Conservation (phyloP, 2,329 filamentous ascomycete species). For the Neobulgaria alba region DNA sequence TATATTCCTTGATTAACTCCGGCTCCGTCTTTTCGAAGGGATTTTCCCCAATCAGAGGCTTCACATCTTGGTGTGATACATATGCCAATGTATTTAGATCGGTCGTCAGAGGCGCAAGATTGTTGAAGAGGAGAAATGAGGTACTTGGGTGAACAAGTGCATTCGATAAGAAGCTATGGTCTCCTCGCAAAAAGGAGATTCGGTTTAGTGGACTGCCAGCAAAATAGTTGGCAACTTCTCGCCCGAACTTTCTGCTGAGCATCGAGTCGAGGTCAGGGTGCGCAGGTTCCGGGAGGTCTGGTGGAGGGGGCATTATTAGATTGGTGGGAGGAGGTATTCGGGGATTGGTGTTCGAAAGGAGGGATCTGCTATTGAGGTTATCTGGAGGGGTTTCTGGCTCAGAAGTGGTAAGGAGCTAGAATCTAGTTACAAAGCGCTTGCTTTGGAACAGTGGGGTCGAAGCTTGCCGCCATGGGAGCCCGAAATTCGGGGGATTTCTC, state of each 20-base stretch:
- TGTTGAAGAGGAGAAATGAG: slow-evolving; percentile 69
- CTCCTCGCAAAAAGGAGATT: slow-evolving; percentile 66
- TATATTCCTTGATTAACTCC: slow-evolving; percentile 62
- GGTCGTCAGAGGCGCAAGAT: slow-evolving; percentile 65
- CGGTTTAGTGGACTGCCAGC: slow-evolving; percentile 70
- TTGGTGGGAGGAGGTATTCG: neutral
- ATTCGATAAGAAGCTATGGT: slow-evolving; percentile 59
- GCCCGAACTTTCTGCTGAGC: slow-evolving; percentile 69
- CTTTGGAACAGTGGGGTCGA: slow-evolving; percentile 12
- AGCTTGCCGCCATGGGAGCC: neutral
- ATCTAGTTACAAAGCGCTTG: slow-evolving; percentile 5
- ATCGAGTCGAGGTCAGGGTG: slow-evolving; percentile 37
- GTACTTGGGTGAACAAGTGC: slow-evolving; percentile 59
- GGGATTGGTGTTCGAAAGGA: neutral
- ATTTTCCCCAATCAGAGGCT: slow-evolving; percentile 59
- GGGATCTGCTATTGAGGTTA: neutral
- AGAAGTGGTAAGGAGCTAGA: neutral
- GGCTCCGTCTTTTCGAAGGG: slow-evolving; percentile 66
- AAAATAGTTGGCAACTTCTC: slow-evolving; percentile 78
- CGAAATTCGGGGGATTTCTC: slow-evolving; percentile 10
- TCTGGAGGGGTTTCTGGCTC: neutral
- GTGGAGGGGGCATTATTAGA: slow-evolving; percentile 24
- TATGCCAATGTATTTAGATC: slow-evolving; percentile 56
- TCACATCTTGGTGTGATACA: slow-evolving; percentile 60
- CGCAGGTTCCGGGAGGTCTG: slow-evolving; percentile 26